phyloP scores from a whole-genome alignment of 129 eudicot genomes.

The Flaveria robusta region DNA sequence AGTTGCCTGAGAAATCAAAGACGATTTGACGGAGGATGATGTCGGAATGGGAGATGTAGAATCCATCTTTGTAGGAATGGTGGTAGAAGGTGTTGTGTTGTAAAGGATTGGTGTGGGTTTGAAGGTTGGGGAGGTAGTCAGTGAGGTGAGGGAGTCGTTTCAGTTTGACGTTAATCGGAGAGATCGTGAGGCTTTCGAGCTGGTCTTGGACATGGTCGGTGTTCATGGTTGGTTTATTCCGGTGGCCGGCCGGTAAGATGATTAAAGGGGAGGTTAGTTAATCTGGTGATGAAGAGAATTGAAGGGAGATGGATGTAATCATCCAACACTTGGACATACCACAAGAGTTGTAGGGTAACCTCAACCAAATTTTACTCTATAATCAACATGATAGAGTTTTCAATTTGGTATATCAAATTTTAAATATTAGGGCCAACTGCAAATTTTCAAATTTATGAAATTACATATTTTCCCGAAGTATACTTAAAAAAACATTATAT shows the following conservation, averaged over 20 bases:
- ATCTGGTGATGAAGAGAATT: not conserved
- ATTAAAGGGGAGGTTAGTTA: conserved; percentile 2
- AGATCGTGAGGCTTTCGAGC: conserved; percentile 32
- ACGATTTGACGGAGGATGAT: conserved; percentile 58
- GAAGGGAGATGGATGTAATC: not conserved
- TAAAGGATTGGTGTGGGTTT: conserved; percentile 49
- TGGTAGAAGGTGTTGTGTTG: conserved; percentile 53
- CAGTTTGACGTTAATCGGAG: conserved; percentile 37
- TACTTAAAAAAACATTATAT: too few relatives aligned
- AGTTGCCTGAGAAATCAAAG: conserved; percentile 47
- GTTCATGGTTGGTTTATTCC: conserved; percentile 18
- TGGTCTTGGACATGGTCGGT: conserved; percentile 11
- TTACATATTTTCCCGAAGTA: too few relatives aligned
- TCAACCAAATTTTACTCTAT: not conserved
- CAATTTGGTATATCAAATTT: too few relatives aligned
- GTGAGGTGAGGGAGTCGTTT: conserved; percentile 44
- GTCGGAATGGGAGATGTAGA: conserved; percentile 62
- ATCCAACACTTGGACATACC: conserved; percentile 14
- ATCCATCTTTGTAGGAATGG: conserved; percentile 39
- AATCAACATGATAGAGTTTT: not conserved
- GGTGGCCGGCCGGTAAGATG: not conserved
- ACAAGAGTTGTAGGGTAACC: conserved; percentile 3
- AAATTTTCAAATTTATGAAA: too few relatives aligned
- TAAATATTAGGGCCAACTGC: too few relatives aligned
- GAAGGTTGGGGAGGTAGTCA: conserved; percentile 44